A percentile compares a stretch with the other conserved stretches of the same genome.
These are phyloP conservation scores for Xylaria hypoxylon DNA, from an alignment of 2,329 filamentous ascomycete species.

Conservation along the genomic window DNA sequence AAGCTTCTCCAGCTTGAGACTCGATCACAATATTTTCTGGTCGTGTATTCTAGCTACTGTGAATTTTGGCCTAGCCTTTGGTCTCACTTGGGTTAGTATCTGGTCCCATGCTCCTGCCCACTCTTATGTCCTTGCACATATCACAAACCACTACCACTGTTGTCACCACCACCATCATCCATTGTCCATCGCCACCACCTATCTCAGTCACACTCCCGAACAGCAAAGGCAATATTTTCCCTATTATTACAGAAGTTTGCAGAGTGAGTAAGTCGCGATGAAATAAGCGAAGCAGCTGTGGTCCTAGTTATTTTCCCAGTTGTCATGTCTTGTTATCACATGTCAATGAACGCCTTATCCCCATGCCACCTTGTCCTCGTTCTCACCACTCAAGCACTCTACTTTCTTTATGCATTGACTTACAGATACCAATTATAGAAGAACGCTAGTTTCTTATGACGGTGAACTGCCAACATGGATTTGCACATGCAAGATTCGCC, in stretches of 20 bases:
- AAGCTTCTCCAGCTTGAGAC: not conserved
- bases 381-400: not conserved
- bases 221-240: not conserved
- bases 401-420: not conserved
- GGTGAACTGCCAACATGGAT: slow-evolving; percentile 15
- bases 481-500: not conserved
- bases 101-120: not conserved
- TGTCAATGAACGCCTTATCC: not conserved
- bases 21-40: not conserved
- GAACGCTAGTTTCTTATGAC: not conserved
- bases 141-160: not conserved
- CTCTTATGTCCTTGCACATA: not conserved
- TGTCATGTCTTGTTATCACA: not conserved
- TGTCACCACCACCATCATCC: not conserved
- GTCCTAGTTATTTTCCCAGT: not conserved
- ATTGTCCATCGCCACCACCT: not conserved
- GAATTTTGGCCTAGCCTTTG: not conserved
- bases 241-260: not conserved
- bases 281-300: not conserved
- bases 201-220: not conserved
- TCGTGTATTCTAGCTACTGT: not conserved
- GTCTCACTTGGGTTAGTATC: not conserved
- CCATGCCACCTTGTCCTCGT: not conserved
- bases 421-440: not conserved
- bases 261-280: slow-evolving; percentile 3